A percentile compares a stretch with the other conserved stretches of the same genome.
phyloP scores from a whole-genome alignment of 331 rosid species.

The Saraca asoca region DNA sequence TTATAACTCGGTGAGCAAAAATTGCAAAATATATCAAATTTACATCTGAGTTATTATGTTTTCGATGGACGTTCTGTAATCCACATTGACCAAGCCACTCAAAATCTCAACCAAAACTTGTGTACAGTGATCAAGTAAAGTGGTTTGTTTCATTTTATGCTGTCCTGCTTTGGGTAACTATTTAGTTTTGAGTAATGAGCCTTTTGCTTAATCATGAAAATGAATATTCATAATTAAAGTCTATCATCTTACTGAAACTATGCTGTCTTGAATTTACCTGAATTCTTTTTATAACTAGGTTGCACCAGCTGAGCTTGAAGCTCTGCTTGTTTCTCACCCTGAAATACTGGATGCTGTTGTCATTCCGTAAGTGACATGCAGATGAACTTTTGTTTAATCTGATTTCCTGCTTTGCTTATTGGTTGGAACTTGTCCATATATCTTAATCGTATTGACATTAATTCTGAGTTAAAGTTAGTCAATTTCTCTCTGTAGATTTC shows the following conservation, averaged over 20 bases:
- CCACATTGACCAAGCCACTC: too few relatives aligned
- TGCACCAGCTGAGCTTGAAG: slow-evolving; percentile 95
- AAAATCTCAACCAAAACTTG: neutral
- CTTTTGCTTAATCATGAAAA: neutral
- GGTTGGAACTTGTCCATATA: too few relatives aligned
- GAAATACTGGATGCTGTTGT: slow-evolving; percentile 89
- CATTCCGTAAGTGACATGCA: slow-evolving; percentile 67
- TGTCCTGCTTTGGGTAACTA: neutral
- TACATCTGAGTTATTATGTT: too few relatives aligned
- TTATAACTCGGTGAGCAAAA: too few relatives aligned
- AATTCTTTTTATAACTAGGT: slow-evolving; percentile 46
- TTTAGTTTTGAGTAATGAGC: slow-evolving; percentile 10
- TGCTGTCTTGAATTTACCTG: neutral
- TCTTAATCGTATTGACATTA: neutral
- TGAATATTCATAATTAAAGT: neutral
- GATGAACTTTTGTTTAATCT: neutral
- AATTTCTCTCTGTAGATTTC: slow-evolving; percentile 49
- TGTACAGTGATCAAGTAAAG: neutral
- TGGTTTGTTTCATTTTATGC: slow-evolving; percentile 1
- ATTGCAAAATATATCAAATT: too few relatives aligned
- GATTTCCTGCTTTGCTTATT: neutral
- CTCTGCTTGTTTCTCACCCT: slow-evolving; percentile 81
- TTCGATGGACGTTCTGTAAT: too few relatives aligned
- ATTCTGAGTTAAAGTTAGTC: neutral
- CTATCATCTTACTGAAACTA: slow-evolving; percentile 7